Percentiles rank a stretch among this genome's conserved stretches.
These are phyloP conservation scores for Aspergillus terreus DNA, from an alignment of 2,329 filamentous ascomycete genomes.

Conservation along the genomic window DNA sequence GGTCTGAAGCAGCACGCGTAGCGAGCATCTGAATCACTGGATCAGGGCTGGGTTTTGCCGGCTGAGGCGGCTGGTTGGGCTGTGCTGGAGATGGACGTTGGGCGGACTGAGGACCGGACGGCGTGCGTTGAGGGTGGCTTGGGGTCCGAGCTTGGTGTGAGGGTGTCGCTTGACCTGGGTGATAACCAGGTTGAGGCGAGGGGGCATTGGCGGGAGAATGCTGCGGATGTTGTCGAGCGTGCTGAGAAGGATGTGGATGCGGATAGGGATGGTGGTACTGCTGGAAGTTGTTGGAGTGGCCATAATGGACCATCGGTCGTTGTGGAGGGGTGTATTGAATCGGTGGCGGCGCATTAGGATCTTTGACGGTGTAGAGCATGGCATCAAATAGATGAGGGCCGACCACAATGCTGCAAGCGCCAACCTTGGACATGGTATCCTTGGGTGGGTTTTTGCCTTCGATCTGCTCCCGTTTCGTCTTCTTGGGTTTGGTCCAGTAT, in stretches of 20 bases:
- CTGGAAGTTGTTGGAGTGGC: slow-evolving; percentile 38
- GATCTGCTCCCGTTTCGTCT: slow-evolving; percentile 50
- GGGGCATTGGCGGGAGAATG: slow-evolving; percentile 24
- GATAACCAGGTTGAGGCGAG: slow-evolving; percentile 25
- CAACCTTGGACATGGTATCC: slow-evolving; percentile 53
- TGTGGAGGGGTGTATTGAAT: slow-evolving; percentile 38
- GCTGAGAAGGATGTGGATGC: slow-evolving; percentile 21
- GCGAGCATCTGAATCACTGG: slow-evolving; percentile 52
- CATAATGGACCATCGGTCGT: slow-evolving; percentile 42
- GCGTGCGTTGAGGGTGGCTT: slow-evolving; percentile 12
- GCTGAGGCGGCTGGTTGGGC: slow-evolving; percentile 28
- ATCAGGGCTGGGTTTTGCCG: slow-evolving; percentile 44
- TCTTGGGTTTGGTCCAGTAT: slow-evolving; percentile 57
- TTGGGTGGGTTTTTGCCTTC: slow-evolving; percentile 47
- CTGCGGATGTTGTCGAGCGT: slow-evolving; percentile 24
- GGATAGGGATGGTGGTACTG: slow-evolving; percentile 42
- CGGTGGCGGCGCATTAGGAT: slow-evolving; percentile 38
- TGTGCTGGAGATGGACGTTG: slow-evolving; percentile 28
- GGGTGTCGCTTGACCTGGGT: slow-evolving; percentile 19
- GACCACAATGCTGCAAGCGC: slow-evolving; percentile 57
- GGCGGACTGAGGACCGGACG: slow-evolving; percentile 21
- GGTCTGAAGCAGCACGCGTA: slow-evolving; percentile 47
- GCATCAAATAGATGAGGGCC: slow-evolving; percentile 63
- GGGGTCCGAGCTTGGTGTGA: slow-evolving; percentile 12
- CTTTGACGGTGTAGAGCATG: slow-evolving; percentile 54